Percentiles rank a stretch among this genome's conserved stretches.
phyloP scores from a whole-genome alignment of 257 asterid species.

The Ophiorrhiza pumila region DNA sequence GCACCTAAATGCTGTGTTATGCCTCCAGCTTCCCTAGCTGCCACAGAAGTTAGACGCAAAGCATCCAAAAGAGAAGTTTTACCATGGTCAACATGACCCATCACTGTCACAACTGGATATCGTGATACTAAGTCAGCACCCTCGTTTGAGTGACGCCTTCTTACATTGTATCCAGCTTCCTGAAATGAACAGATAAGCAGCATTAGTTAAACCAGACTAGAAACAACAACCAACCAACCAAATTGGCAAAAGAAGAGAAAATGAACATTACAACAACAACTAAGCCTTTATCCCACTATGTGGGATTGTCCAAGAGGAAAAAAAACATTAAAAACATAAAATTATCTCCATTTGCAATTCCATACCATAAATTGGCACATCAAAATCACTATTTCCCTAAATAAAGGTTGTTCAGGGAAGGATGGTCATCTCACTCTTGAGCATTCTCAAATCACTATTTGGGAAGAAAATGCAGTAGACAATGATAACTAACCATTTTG shows the following conservation, averaged over 20 bases:
- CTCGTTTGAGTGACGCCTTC: constrained; percentile 61
- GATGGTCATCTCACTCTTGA: too few species aligned
- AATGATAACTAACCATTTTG: not conserved
- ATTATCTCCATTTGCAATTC: not conserved
- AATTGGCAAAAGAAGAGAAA: not conserved
- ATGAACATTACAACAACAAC: too few species aligned
- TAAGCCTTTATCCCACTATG: too few species aligned
- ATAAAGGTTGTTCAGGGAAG: not conserved
- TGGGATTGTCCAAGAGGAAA: too few species aligned
- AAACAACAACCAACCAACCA: constrained; percentile 2
- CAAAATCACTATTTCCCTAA: not conserved
- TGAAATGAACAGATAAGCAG: constrained; percentile 28
- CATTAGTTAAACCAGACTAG: constrained; percentile 3
- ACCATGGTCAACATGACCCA: constrained; percentile 99
- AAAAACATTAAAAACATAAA: too few species aligned
- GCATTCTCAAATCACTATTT: not conserved
- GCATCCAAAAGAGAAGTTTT: constrained; percentile 95
- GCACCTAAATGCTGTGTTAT: constrained; percentile 97
- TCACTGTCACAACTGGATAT: constrained; percentile 90
- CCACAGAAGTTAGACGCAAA: constrained; percentile 78
- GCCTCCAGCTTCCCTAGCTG: constrained; percentile 98
- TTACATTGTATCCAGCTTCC: constrained; percentile 88
- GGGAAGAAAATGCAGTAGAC: not conserved
- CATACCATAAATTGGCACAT: not conserved
- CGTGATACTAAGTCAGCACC: constrained; percentile 64